A percentile compares a stretch with the other conserved stretches of the same genome.
Conservation (phyloP, 345 rosid species). For the Excoecaria agallocha region DNA sequence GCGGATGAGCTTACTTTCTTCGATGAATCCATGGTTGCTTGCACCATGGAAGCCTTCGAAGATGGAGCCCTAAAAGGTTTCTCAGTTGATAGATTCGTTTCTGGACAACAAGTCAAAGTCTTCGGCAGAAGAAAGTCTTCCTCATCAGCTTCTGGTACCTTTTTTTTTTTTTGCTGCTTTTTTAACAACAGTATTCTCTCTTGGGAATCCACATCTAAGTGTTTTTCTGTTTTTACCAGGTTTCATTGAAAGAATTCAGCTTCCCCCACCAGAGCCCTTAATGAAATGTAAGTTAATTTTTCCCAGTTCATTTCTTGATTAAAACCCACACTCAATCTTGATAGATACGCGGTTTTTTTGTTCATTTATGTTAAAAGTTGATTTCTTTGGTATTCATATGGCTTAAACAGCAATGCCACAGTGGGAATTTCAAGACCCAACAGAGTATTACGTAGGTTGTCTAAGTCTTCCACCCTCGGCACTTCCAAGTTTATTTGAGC, state of each 20-base stretch:
- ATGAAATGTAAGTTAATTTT: constrained; percentile 46
- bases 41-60: constrained; percentile 81
- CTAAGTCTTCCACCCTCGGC: constrained; percentile 55
- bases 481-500: constrained; percentile 71
- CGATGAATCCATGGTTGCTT: constrained; percentile 82
- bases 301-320: neutral
- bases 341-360: neutral
- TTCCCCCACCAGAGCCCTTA: constrained; percentile 55
- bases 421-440: constrained; percentile 84
- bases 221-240: constrained; percentile 33
- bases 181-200: constrained; percentile 5
- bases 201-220: constrained; percentile 24
- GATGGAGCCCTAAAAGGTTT: constrained; percentile 78
- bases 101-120: constrained; percentile 87
- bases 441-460: constrained; percentile 67
- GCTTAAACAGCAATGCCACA: constrained; percentile 49
- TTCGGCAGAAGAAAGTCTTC: constrained; percentile 77
- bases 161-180: neutral
- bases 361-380: neutral
- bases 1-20: constrained; percentile 84
- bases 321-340: neutral
- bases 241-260: constrained; percentile 53
- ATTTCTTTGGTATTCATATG: neutral
- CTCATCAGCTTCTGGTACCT: constrained; percentile 50
- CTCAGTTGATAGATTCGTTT: constrained; percentile 77